Percentiles rank a stretch among this genome's conserved stretches.
Evolutionary conservation across 305 asterid genomes (phyloP).

Genomic region (Plantago lanceolata): DNA sequence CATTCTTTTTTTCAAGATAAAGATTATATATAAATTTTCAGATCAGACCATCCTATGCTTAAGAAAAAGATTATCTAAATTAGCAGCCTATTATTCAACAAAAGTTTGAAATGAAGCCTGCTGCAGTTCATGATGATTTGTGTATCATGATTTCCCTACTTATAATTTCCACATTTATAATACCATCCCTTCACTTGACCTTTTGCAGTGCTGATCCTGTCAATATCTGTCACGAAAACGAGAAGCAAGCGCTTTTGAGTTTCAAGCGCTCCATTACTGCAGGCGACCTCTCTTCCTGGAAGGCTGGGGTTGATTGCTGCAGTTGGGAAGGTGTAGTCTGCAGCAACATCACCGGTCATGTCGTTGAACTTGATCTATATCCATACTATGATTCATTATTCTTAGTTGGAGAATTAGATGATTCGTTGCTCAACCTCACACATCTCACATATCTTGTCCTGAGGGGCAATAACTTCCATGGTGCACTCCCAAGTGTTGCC

Average conservation of each 20-base stretch:
- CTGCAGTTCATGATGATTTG: too few species aligned
- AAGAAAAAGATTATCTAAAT: too few species aligned
- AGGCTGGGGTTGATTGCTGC: constrained; percentile 27
- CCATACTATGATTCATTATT: too few species aligned
- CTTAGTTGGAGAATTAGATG: background rate
- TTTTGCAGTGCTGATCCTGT: background rate
- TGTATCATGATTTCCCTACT: background rate
- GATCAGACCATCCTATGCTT: too few species aligned
- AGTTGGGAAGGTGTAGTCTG: constrained; percentile 36
- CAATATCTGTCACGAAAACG: constrained; percentile 19
- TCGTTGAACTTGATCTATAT: constrained; percentile 25
- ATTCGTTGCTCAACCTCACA: background rate
- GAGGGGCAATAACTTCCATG: constrained; percentile 3
- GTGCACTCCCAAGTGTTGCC: background rate
- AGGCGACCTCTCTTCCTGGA: constrained; percentile 24
- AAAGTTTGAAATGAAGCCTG: too few species aligned
- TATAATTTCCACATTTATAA: background rate
- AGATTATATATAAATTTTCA: too few species aligned
- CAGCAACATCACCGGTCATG: constrained; percentile 36
- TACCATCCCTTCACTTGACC: background rate
- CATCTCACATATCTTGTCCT: constrained; percentile 15
- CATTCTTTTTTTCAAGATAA: too few species aligned
- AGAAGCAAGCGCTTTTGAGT: constrained; percentile 26
- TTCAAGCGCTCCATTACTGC: constrained; percentile 21
- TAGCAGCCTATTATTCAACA: too few species aligned